Evolutionary conservation across 352 stramenopile genomes (phyloP), one percentile per base, ranked within the genome.

Genomic region (Phytopythium chamaehyphon): DNA sequence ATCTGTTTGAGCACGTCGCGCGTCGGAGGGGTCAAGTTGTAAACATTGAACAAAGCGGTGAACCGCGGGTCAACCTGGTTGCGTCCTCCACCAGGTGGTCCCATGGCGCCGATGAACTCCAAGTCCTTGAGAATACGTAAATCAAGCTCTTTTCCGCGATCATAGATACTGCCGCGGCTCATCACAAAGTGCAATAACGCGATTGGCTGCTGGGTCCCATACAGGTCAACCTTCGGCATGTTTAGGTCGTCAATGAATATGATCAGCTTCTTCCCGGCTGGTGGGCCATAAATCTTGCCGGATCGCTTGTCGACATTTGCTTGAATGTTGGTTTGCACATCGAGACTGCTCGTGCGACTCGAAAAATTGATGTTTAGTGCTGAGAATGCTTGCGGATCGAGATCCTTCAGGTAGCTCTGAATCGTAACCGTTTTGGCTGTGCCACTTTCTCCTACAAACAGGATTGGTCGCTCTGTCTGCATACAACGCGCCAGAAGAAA

Each of bases 231-330:
- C 57, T 97, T 98, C 33, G 95, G 95, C 94, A 98, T 98, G 64
- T 98, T 98, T 54, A 98, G 71, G 64, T 98, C 95, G 57, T 98
- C 95, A 39, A 98, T 90, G 53, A 98, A 98, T 21, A 98, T 73
- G 40, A 97, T 67, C 10, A 98, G 74, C 44, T 97, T 96, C 64
- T 98, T 98, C 4, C 94, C 94, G 0, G 85, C 76, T 0, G 92
- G 86, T 21, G 94, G 94, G 6, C 94, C 95, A 59, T 98, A 98
- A 44, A 98, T 97, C 47, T 95, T 96, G 14, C 92, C 93, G 0
- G 92, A 96, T 12, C 94, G 76, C 72, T 98, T 98, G 71, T 98
- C 95, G 15, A 98, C 90, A 48, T 97, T 98, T 1, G 83, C 90
- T 62, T 98, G 93, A 46, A 98, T 91, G 57, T 95, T 98, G 4